Evolutionary conservation across 257 asterid genomes (phyloP).

Genomic region (Fraxinus americana): DNA sequence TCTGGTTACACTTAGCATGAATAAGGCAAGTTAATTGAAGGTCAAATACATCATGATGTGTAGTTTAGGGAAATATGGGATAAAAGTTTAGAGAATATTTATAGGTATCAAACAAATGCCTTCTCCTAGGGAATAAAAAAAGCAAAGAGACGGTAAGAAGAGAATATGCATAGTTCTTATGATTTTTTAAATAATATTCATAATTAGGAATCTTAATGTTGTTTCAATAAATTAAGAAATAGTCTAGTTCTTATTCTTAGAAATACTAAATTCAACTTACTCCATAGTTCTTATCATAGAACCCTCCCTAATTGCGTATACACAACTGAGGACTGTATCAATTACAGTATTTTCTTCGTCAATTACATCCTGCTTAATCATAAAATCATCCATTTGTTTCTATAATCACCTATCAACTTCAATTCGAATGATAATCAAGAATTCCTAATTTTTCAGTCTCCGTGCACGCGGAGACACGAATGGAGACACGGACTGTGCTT

Average conservation of each 20-base stretch:
- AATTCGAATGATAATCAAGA: not conserved
- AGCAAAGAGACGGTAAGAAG: not conserved
- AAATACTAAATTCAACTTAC: constrained; percentile 29
- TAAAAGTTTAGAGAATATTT: not conserved
- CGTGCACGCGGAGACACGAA: too few species aligned
- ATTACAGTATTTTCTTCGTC: not conserved
- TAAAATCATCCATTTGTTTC: constrained; percentile 2
- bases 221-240: constrained; percentile 1
- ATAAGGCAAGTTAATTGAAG: not conserved
- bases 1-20: not conserved
- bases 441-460: not conserved
- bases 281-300: constrained; percentile 14
- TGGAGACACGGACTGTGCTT: too few species aligned
- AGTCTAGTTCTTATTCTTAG: not conserved
- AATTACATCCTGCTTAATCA: not conserved
- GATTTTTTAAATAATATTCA: too few species aligned
- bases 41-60: not conserved
- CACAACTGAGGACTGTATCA: not conserved
- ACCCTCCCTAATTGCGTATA: not conserved
- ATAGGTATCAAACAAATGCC: not conserved
- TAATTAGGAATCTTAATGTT: not conserved
- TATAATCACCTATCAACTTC: not conserved
- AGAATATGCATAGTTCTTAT: not conserved
- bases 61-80: not conserved
- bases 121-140: not conserved